phyloP scores from a whole-genome alignment of 1,139 yeast genomes.

The Zygosaccharomyces sapae region DNA sequence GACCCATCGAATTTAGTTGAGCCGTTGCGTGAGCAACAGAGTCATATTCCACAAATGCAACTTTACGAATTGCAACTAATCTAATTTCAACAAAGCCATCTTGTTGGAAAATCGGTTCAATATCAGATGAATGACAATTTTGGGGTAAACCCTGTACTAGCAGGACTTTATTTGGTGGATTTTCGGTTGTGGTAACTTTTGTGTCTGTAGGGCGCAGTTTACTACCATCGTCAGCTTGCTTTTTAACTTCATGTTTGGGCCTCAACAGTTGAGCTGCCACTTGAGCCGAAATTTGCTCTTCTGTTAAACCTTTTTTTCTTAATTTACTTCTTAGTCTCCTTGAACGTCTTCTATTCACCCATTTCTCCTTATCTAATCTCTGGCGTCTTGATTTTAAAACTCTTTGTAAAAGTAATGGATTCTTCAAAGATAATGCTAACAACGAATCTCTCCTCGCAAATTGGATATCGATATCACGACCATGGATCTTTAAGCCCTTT shows the following conservation, averaged over 20 bases:
- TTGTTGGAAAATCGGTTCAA: slow-evolving; percentile 47
- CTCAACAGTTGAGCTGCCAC: slow-evolving; percentile 3
- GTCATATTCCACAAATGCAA: slow-evolving; percentile 80
- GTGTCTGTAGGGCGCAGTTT: slow-evolving; percentile 9
- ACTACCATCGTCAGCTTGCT: background rate
- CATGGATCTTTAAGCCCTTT: slow-evolving; percentile 43
- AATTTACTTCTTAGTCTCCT: slow-evolving; percentile 27
- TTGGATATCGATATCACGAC: slow-evolving; percentile 48
- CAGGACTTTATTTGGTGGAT: slow-evolving; percentile 67
- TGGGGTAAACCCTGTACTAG: slow-evolving; percentile 63
- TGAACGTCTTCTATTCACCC: slow-evolving; percentile 25
- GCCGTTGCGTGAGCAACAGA: slow-evolving; percentile 47
- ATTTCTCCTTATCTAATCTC: slow-evolving; percentile 20
- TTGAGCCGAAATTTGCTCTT: slow-evolving; percentile 15
- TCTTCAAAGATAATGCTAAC: slow-evolving; percentile 19
- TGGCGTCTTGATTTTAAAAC: slow-evolving; percentile 20
- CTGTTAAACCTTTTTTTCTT: slow-evolving; percentile 21
- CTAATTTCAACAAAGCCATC: slow-evolving; percentile 54
- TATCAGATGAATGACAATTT: slow-evolving; percentile 41
- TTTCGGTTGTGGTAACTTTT: slow-evolving; percentile 28
- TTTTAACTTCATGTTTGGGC: slow-evolving; percentile 7
- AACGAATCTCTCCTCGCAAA: slow-evolving; percentile 41
- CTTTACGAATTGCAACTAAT: slow-evolving; percentile 58
- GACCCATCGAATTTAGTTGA: slow-evolving; percentile 41
- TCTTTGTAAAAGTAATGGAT: slow-evolving; percentile 21